These are phyloP conservation scores for Xylariaceae sp. DNA, from an alignment of 2,329 filamentous ascomycete genomes.

Conservation along the genomic window DNA sequence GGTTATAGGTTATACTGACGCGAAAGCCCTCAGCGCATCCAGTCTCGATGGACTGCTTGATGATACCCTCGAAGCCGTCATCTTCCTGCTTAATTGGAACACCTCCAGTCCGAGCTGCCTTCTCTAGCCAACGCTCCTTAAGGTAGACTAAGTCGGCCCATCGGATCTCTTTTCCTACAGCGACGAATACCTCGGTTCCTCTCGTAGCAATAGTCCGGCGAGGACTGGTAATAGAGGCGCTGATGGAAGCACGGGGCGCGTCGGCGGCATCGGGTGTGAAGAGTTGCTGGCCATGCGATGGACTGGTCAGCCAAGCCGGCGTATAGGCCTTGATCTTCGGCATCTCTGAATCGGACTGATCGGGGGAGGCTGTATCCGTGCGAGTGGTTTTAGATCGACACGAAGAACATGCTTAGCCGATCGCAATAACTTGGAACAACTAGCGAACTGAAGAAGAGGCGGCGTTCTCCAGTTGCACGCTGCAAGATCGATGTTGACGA, in stretches of 20 bases:
- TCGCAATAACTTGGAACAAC: constrained; percentile 7
- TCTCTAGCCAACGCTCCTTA: constrained; percentile 57
- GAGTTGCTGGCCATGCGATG: constrained; percentile 70
- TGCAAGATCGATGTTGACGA: not conserved
- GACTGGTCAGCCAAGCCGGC: constrained; percentile 77
- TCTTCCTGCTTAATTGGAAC: constrained; percentile 46
- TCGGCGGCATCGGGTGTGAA: constrained; percentile 53
- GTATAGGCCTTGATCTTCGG: constrained; percentile 81
- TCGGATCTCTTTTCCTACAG: constrained; percentile 81
- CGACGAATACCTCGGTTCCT: constrained; percentile 83
- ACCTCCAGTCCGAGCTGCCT: constrained; percentile 32
- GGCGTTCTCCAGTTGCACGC: not conserved
- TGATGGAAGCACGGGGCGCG: constrained; percentile 38
- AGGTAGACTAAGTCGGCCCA: constrained; percentile 82
- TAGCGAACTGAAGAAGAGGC: constrained; percentile 6
- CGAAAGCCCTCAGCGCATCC: constrained; percentile 41
- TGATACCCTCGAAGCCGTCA: constrained; percentile 32
- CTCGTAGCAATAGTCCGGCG: constrained; percentile 69
- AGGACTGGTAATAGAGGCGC: constrained; percentile 40
- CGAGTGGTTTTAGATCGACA: constrained; percentile 10
- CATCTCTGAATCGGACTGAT: constrained; percentile 49
- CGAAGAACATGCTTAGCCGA: constrained; percentile 27
- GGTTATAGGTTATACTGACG: constrained; percentile 31
- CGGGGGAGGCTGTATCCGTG: constrained; percentile 16
- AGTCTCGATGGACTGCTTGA: constrained; percentile 28